phyloP scores from a whole-genome alignment of 768 basidiomycete species.

The Exidia glandulosa region DNA sequence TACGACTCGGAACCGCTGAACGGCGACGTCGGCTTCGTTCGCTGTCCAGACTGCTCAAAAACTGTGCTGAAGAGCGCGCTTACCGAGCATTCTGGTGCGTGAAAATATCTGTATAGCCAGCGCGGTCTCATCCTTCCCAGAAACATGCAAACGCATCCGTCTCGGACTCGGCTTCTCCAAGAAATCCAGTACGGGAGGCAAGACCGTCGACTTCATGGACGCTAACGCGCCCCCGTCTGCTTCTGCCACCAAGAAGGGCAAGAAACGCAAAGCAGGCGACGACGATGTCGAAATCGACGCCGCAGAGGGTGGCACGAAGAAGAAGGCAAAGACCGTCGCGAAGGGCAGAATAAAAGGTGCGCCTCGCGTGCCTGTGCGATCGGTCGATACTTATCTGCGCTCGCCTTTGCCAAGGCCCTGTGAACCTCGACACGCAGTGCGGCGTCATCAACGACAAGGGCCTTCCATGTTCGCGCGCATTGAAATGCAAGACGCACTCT shows the following conservation, averaged over 20 bases:
- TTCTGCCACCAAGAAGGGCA: slow-evolving; percentile 18
- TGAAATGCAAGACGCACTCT: slow-evolving; percentile 96
- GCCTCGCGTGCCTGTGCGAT: background rate
- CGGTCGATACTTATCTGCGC: background rate
- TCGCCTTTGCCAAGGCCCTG: slow-evolving; percentile 35
- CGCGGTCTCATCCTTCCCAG: slow-evolving; percentile 23
- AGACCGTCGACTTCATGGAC: slow-evolving; percentile 4
- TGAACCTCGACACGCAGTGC: slow-evolving; percentile 86
- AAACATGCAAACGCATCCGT: slow-evolving; percentile 50
- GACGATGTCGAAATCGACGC: slow-evolving; percentile 46
- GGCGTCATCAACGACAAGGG: slow-evolving; percentile 96
- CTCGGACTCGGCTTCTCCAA: slow-evolving; percentile 25
- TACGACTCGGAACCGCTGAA: slow-evolving; percentile 71
- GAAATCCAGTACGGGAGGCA: slow-evolving; percentile 36
- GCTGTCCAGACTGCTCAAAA: slow-evolving; percentile 74
- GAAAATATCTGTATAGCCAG: background rate
- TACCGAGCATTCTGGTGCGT: slow-evolving; percentile 26
- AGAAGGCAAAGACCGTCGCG: slow-evolving; percentile 64
- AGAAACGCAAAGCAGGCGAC: slow-evolving; percentile 72
- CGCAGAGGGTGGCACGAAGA: slow-evolving; percentile 46
- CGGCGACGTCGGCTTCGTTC: slow-evolving; percentile 53
- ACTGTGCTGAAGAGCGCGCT: slow-evolving; percentile 67
- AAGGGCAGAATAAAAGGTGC: slow-evolving; percentile 63
- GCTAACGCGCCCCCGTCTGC: background rate
- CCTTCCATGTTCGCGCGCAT: slow-evolving; percentile 83